Base-by-base conservation (phyloP, 768 basidiomycete species). In the Calocybe indica region DNA sequence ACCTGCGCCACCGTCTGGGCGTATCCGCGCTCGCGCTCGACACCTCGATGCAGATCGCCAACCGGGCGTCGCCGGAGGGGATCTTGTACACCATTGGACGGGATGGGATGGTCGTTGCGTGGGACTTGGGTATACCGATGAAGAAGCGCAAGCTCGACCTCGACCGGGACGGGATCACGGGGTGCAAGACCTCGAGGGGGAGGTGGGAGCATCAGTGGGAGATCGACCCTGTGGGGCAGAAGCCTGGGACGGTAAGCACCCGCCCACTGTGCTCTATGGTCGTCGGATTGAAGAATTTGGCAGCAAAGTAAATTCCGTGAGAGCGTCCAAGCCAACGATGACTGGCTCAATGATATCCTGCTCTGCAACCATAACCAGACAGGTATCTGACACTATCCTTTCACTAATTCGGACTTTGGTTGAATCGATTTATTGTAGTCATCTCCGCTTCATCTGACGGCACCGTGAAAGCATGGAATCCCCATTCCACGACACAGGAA, bases 381-480 rank as follows among this genome's bases (percentile, higher is more conserved):
- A 3, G 71, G 89, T 85, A 43, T 39, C 81, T 66, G 3, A 29
- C 1, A 5, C 37, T 36, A n/a, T n/a, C n/a, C n/a, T n/a, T 35
- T 3, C 31, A 37, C 51, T 11, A 37, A n/a, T n/a, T n/a, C n/a
- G n/a, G n/a, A n/a, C n/a, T n/a, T n/a, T n/a, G n/a, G 59, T 30
- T n/a, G n/a, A n/a, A 36, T 14, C 12, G 11, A 3, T 40, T 9
- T n/a, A 13, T 9, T 43, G 4, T 53, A 83, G 89, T 97, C 39
- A 77, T 97, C 36, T 92, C 94, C 47, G 93, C 90, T 0, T 98
- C 96, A 0, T 95, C 94, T 2, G 95, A 98, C 60, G 93, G 94
- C 12, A 92, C 92, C 10, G 73, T 99, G 55, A 88, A 93, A 59
- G 82, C 92, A 0, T 98, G 96, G 95, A 83, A 75, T 45, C 95